phyloP scores from a whole-genome alignment of 192 early-diverging fungal genomes.

The Coemansia umbellata region DNA sequence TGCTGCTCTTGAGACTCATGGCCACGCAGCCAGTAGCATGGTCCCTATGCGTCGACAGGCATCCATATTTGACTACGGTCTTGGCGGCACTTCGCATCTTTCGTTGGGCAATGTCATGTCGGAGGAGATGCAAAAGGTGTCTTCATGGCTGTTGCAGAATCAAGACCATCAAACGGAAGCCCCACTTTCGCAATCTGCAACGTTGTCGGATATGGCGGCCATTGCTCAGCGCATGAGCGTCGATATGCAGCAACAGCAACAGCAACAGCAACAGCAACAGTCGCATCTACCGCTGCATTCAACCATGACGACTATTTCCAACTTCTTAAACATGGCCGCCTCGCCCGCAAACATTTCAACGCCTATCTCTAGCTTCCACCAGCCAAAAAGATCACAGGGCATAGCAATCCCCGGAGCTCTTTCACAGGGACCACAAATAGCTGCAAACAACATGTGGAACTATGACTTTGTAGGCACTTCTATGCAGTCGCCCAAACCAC shows the following conservation, averaged over 20 bases:
- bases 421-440: neutral
- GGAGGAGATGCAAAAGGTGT: slow-evolving; percentile 46
- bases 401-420: neutral
- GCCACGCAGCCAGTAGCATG: slow-evolving; percentile 3
- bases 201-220: neutral
- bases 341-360: neutral
- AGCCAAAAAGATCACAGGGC: neutral
- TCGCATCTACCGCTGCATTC: slow-evolving; percentile 1
- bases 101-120: slow-evolving; percentile 46
- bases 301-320: neutral
- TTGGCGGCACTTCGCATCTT: slow-evolving; percentile 36
- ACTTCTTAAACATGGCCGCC: neutral
- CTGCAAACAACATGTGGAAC: neutral
- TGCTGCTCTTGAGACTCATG: neutral
- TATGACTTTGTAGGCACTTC: neutral
- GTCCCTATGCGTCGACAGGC: slow-evolving; percentile 18
- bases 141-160: slow-evolving; percentile 47
- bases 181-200: neutral
- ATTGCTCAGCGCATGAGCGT: neutral
- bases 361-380: neutral
- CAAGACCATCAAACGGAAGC: slow-evolving; percentile 21
- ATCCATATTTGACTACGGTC: slow-evolving; percentile 38
- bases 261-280: neutral
- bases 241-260: neutral
- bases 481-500: slow-evolving; percentile 11